These are phyloP conservation scores for Neoboletus magnificus DNA, from an alignment of 768 basidiomycete species.

Conservation along the genomic window DNA sequence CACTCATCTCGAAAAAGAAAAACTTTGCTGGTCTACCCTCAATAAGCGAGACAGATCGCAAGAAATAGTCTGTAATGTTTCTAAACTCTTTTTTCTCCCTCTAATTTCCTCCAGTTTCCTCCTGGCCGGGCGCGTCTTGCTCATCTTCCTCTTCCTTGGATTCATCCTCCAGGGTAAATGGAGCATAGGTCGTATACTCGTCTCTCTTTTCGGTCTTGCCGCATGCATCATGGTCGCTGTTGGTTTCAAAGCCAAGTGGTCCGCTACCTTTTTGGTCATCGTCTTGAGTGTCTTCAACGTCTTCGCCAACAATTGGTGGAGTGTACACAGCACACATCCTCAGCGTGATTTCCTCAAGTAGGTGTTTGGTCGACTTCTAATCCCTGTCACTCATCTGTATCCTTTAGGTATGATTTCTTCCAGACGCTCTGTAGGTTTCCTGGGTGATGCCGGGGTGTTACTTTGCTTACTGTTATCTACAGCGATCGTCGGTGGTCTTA, in stretches of 20 bases:
- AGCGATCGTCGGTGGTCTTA: slow-evolving; percentile 95
- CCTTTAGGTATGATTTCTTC: slow-evolving; percentile 92
- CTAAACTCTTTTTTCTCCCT: neutral
- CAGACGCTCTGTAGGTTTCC: slow-evolving; percentile 74
- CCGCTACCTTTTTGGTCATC: slow-evolving; percentile 91
- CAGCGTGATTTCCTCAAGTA: slow-evolving; percentile 98
- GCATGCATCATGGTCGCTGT: slow-evolving; percentile 96
- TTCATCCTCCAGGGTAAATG: slow-evolving; percentile 94
- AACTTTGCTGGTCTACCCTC: slow-evolving; percentile 88
- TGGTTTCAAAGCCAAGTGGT: slow-evolving; percentile 99
- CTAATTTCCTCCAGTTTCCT: slow-evolving; percentile 66
- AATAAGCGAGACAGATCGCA: slow-evolving; percentile 91
- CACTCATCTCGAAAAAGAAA: slow-evolving; percentile 82
- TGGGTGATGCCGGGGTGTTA: neutral
- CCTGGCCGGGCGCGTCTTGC: slow-evolving; percentile 91
- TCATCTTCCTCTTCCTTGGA: slow-evolving; percentile 98
- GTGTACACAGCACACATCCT: slow-evolving; percentile 85
- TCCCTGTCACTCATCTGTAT: slow-evolving; percentile 21
- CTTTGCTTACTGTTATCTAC: slow-evolving; percentile 8
- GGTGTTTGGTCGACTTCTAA: slow-evolving; percentile 25
- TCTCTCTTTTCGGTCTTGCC: slow-evolving; percentile 85
- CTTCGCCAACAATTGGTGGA: slow-evolving; percentile 99
- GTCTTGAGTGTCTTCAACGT: slow-evolving; percentile 94
- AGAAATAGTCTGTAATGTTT: slow-evolving; percentile 80
- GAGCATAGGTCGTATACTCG: slow-evolving; percentile 80